A percentile compares a stretch with the other conserved stretches of the same genome.
Conservation (phyloP, 2,329 filamentous ascomycete genomes). For the Ophiocordyceps camponoti-leonardi region DNA sequence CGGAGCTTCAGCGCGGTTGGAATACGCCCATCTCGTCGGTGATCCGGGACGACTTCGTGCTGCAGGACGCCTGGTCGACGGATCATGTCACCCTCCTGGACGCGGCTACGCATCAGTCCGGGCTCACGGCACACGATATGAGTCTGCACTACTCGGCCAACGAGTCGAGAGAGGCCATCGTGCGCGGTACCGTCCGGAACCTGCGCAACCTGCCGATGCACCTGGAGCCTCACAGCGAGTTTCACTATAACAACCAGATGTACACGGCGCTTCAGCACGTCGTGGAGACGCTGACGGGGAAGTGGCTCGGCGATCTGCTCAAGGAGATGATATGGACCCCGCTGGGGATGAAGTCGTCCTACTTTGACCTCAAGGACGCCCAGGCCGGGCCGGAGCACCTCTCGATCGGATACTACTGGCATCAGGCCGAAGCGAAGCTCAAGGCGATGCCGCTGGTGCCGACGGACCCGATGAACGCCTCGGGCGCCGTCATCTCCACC, state of each 20-base stretch:
- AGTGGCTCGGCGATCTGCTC: conserved; percentile 21
- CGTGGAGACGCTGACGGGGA: conserved; percentile 21
- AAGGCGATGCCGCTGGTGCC: conserved; percentile 10
- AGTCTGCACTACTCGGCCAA: conserved; percentile 9
- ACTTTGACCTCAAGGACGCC: conserved; percentile 13
- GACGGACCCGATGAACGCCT: conserved; percentile 16
- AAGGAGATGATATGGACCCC: conserved; percentile 24
- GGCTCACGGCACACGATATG: conserved; percentile 25
- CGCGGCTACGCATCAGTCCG: conserved; percentile 32
- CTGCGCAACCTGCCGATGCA: conserved; percentile 26
- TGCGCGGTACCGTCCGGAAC: conserved; percentile 20
- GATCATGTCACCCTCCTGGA: conserved; percentile 34
- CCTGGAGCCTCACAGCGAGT: conserved; percentile 25
- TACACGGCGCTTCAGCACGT: conserved; percentile 26
- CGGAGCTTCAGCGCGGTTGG: conserved; percentile 21
- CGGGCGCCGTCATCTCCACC: conserved; percentile 25
- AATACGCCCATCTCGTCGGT: conserved; percentile 26
- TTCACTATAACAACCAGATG: conserved; percentile 34
- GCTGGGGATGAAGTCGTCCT: conserved; percentile 28
- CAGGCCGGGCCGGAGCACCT: conserved; percentile 12
- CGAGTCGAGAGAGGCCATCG: conserved; percentile 9
- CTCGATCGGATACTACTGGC: conserved; percentile 24
- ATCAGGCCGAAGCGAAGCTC: conserved; percentile 7
- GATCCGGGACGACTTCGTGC: conserved; percentile 33
- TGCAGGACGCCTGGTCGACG: conserved; percentile 26